A percentile compares a stretch with the other conserved stretches of the same genome.
phyloP scores from a whole-genome alignment of 2,329 filamentous ascomycete species.

The Aspergillus felis region DNA sequence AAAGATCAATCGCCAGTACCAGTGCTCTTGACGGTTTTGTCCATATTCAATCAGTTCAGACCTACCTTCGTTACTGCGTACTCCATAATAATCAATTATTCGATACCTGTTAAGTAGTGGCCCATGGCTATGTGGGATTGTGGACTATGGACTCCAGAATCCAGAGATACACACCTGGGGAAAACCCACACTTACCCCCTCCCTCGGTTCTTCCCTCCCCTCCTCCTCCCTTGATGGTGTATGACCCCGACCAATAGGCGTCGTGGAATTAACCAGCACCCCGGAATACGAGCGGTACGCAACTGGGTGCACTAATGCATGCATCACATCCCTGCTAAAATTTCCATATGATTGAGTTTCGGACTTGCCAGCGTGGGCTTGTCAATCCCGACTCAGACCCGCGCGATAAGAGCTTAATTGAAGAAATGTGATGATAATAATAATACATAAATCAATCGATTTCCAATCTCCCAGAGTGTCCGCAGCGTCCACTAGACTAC shows the following conservation, averaged over 20 bases:
- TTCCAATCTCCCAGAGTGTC: conserved; percentile 3
- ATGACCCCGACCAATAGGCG: conserved; percentile 16
- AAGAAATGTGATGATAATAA: conserved; percentile 16
- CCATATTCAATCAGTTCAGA: too few species aligned
- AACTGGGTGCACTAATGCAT: not conserved
- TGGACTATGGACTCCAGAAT: not conserved
- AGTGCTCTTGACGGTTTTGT: too few species aligned
- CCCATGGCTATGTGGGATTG: not conserved
- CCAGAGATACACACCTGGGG: not conserved
- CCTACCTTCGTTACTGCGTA: too few species aligned
- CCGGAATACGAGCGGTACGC: conserved; percentile 7
- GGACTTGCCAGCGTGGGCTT: not conserved
- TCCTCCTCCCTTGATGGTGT: not conserved
- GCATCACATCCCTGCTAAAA: not conserved
- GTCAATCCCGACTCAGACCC: not conserved
- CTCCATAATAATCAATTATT: too few species aligned
- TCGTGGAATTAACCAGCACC: conserved; percentile 6
- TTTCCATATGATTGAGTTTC: not conserved
- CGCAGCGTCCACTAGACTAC: too few species aligned
- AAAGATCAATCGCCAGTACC: not conserved
- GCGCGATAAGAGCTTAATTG: conserved; percentile 14
- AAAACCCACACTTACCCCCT: conserved; percentile 1
- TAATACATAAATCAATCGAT: conserved; percentile 19
- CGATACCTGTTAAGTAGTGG: too few species aligned
- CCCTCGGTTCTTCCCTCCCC: not conserved